phyloP scores from a whole-genome alignment of 306 rosid species.

The Cicer chorassanicum region DNA sequence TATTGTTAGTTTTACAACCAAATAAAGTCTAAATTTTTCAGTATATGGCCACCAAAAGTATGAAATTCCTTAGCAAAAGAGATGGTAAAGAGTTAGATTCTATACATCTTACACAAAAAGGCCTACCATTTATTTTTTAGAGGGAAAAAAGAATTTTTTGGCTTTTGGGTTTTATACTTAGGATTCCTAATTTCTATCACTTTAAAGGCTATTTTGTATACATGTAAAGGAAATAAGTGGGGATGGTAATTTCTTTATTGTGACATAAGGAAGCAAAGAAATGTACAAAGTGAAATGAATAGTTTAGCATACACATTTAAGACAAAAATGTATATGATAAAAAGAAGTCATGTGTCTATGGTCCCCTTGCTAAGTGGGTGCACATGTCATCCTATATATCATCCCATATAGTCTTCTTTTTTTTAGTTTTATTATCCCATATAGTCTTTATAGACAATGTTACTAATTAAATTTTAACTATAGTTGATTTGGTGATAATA shows the following conservation, averaged over 20 bases:
- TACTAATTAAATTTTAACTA: conserved; percentile 38
- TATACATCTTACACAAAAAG: conserved; percentile 35
- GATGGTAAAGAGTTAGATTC: conserved; percentile 55
- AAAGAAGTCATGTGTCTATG: conserved; percentile 30
- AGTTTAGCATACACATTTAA: conserved; percentile 26
- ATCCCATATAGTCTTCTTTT: not conserved
- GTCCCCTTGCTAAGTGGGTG: conserved; percentile 33
- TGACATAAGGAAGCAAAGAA: conserved; percentile 36
- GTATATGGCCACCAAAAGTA: conserved; percentile 57
- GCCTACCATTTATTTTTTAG: conserved; percentile 44
- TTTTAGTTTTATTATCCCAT: not conserved
- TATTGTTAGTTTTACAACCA: conserved; percentile 49
- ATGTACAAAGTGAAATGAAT: conserved; percentile 32
- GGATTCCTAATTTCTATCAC: conserved; percentile 70
- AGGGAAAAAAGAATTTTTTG: conserved; percentile 64
- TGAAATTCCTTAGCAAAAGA: conserved; percentile 52
- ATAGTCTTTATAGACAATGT: conserved; percentile 2
- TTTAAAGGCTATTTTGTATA: conserved; percentile 56
- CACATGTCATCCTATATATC: conserved; percentile 30
- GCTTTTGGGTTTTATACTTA: conserved; percentile 68
- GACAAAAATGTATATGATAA: conserved; percentile 44
- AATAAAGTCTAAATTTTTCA: conserved; percentile 45
- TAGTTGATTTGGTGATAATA: conserved; percentile 28
- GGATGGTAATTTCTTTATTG: conserved; percentile 40
- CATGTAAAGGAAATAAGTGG: conserved; percentile 46